A percentile compares a stretch with the other conserved stretches of the same genome.
phyloP scores from a whole-genome alignment of 176 grass and related monocot genomes.

The Otatea glauca region DNA sequence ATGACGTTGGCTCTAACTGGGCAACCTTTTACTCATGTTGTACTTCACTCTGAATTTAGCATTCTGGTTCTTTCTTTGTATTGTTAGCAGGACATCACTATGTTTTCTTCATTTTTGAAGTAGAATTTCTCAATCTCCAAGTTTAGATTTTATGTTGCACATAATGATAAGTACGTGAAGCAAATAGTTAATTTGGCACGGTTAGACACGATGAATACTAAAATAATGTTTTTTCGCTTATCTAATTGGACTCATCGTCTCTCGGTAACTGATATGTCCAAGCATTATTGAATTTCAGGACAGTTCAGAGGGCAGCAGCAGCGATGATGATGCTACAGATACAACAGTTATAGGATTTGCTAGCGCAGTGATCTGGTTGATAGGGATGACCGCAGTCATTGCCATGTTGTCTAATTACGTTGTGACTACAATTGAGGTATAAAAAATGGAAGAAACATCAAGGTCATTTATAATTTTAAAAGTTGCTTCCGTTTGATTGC shows the following conservation, averaged over 20 bases:
- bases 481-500: neutral
- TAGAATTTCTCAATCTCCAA: neutral
- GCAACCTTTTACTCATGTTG: neutral
- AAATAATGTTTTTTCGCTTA: neutral
- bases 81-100: neutral
- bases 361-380: slow-evolving; percentile 54
- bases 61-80: neutral
- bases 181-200: neutral
- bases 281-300: slow-evolving; percentile 31
- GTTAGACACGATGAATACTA: neutral
- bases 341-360: slow-evolving; percentile 53
- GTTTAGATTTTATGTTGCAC: neutral
- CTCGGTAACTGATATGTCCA: neutral
- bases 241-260: neutral
- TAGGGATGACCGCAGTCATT: slow-evolving; percentile 57
- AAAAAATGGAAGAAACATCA: neutral
- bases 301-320: slow-evolving; percentile 30
- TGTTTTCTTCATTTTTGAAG: neutral
- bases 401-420: slow-evolving; percentile 58
- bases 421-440: slow-evolving; percentile 64
- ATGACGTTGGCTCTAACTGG: neutral
- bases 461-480: neutral
- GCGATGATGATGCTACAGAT: slow-evolving; percentile 33
- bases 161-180: neutral
- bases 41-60: neutral